phyloP scores from a whole-genome alignment of 306 rosid genomes.

The Alnus glutinosa region DNA sequence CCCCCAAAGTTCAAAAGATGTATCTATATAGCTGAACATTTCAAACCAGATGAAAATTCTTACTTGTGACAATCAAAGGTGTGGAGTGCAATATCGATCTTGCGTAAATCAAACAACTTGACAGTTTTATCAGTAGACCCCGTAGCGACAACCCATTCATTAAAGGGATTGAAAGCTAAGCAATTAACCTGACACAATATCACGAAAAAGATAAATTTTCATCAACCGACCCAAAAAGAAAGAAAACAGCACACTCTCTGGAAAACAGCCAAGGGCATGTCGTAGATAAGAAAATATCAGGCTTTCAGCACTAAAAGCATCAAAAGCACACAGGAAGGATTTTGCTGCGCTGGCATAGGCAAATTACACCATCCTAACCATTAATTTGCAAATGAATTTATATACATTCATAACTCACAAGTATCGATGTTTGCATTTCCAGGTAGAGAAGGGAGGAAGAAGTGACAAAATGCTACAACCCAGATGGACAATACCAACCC shows the following conservation, averaged over 20 bases:
- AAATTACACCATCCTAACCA: not conserved
- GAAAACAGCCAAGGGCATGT: not conserved
- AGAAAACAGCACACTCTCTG: not conserved
- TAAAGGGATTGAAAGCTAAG: slow-evolving; percentile 95
- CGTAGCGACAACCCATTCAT: slow-evolving; percentile 97
- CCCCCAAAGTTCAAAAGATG: not conserved
- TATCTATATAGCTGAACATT: slow-evolving; percentile 10
- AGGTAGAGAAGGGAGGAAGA: not conserved
- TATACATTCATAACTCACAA: not conserved
- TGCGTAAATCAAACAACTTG: slow-evolving; percentile 89
- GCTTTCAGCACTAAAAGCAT: slow-evolving; percentile 11
- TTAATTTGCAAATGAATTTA: not conserved
- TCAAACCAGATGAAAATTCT: slow-evolving; percentile 28
- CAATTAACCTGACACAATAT: slow-evolving; percentile 72
- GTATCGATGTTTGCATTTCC: not conserved
- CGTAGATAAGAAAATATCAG: not conserved
- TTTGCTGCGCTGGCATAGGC: not conserved
- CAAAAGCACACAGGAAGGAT: slow-evolving; percentile 17
- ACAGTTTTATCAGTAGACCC: slow-evolving; percentile 99
- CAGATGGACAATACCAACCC: not conserved
- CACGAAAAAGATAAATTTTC: not conserved
- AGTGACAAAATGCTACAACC: not conserved
- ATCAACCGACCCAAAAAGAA: slow-evolving; percentile 16
- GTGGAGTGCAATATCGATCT: slow-evolving; percentile 75
- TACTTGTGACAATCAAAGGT: slow-evolving; percentile 95